Evolutionary conservation across 2,329 filamentous ascomycete species (phyloP), one percentile per base, ranked within the genome.

Genomic region (Cadophora luteo-olivacea): DNA sequence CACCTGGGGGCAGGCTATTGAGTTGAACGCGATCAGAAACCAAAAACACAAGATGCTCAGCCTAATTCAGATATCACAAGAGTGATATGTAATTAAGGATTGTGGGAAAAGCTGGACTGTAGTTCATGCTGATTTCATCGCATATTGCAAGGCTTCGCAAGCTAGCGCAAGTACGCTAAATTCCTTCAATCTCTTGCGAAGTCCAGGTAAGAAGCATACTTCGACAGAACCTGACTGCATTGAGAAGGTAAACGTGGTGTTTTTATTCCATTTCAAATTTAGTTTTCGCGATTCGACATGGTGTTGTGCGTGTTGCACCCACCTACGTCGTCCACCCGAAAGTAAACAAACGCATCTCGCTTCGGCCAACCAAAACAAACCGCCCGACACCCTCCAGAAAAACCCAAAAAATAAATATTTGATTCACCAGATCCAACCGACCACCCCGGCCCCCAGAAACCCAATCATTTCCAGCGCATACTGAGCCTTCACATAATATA

Each of bases 401-500:
- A 16, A 19, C 16, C 11, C 12, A 45, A 45, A 45, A 45, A 45
- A 16, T 16, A 14, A 16, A 45, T 45, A 16, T 45, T 6, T 16
- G 41, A 38, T 38, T 19, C 41, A 45, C 41, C 41, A 45, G 41
- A 45, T 19, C 41, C 41, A 45, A 45, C 41, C 41, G 41, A 45
- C 41, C 41, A 49, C 22, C 29, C 4, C 29, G 36, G 19, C 54
- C 29, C 19, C 25, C 41, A 45, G 41, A 45, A 19, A 33, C 29
- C 36, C 29, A 45, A 19, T 16, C 41, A 45, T 57, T 57, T 57
- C 29, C 54, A 33, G 41, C 32, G 32, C 33, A 63, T 60, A 58
- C 58, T 25, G 19, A 60, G 61, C 32, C 51, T 64, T 25, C 61
- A 64, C 33, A 58, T 67, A 78, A 58, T 67, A 78, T 5, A 77